Evolutionary conservation across 805 yeast species (phyloP).

Genomic region (Blastobotrys mokoenaii): DNA sequence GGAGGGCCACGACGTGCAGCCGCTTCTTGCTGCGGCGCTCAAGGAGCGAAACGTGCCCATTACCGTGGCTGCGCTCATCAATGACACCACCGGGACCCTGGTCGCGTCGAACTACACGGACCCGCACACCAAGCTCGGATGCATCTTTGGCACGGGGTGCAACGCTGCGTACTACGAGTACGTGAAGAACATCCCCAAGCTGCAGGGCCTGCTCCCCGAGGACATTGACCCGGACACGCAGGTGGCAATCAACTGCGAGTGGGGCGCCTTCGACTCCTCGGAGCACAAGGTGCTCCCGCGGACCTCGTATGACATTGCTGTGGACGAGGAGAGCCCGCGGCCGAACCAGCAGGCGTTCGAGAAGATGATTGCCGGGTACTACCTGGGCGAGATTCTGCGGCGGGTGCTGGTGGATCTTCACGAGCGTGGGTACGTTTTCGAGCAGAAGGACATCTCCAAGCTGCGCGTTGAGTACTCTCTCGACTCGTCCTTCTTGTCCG

Average conservation of each 20-base stretch:
- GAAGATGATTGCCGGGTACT: slow-evolving; percentile 96
- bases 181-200: slow-evolving; percentile 66
- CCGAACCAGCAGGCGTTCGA: slow-evolving; percentile 95
- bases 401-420: slow-evolving; percentile 67
- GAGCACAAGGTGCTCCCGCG: slow-evolving; percentile 80
- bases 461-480: slow-evolving; percentile 59
- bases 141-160: slow-evolving; percentile 95
- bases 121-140: slow-evolving; percentile 83
- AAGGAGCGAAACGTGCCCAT: slow-evolving; percentile 61
- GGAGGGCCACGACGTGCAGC: slow-evolving; percentile 91
- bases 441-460: slow-evolving; percentile 55
- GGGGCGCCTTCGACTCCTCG: slow-evolving; percentile 93
- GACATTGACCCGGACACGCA: slow-evolving; percentile 58
- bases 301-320: slow-evolving; percentile 73
- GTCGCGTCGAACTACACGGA: slow-evolving; percentile 93
- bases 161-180: slow-evolving; percentile 92
- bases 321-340: slow-evolving; percentile 84
- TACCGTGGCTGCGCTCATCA: slow-evolving; percentile 82
- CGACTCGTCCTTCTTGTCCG: slow-evolving; percentile 86
- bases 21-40: slow-evolving; percentile 76
- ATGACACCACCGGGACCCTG: slow-evolving; percentile 95
- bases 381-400: slow-evolving; percentile 87
- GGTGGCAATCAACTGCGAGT: slow-evolving; percentile 97
- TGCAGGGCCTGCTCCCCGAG: slow-evolving; percentile 56
- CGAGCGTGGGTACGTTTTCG: slow-evolving; percentile 57